These are phyloP conservation scores for Suhomyces canberraensis DNA, from an alignment of 805 yeast species.

Conservation along the genomic window DNA sequence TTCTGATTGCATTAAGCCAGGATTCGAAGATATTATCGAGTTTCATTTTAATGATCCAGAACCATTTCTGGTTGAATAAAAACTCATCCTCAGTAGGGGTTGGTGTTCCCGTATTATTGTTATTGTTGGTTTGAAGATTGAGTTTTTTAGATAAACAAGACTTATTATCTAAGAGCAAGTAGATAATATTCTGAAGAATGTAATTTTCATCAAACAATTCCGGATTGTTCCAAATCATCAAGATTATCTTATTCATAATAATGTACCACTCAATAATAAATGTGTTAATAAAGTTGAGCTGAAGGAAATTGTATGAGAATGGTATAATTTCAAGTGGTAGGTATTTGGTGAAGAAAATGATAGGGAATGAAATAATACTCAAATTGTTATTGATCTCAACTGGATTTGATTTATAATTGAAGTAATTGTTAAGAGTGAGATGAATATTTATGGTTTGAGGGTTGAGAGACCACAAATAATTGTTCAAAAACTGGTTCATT, in stretches of 20 bases:
- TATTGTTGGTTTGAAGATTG: background rate
- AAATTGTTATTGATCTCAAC: conserved; percentile 45
- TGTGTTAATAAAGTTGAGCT: conserved; percentile 30
- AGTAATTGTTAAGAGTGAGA: conserved; percentile 13
- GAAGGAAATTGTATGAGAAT: conserved; percentile 22
- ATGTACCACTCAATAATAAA: conserved; percentile 46
- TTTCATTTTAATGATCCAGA: conserved; percentile 21
- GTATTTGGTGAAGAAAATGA: conserved; percentile 38
- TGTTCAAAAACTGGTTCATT: conserved; percentile 14
- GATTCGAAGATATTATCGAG: conserved; percentile 21
- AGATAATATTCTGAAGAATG: conserved; percentile 47
- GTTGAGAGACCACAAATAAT: conserved; percentile 14
- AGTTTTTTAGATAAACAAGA: conserved; percentile 5
- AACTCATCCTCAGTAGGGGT: conserved; percentile 17
- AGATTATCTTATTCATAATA: conserved; percentile 40
- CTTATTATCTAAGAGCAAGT: conserved; percentile 43
- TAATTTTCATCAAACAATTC: conserved; percentile 16
- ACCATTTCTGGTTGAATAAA: conserved; percentile 24
- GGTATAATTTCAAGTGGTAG: conserved; percentile 22
- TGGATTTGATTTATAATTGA: conserved; percentile 10
- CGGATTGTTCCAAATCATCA: conserved; percentile 22
- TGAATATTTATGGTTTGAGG: conserved; percentile 10
- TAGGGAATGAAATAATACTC: conserved; percentile 50
- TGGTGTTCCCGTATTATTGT: too few species aligned
- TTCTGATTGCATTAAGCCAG: conserved; percentile 20